phyloP scores from a whole-genome alignment of 1,139 yeast species.

The Debaryomyces coudertii region DNA sequence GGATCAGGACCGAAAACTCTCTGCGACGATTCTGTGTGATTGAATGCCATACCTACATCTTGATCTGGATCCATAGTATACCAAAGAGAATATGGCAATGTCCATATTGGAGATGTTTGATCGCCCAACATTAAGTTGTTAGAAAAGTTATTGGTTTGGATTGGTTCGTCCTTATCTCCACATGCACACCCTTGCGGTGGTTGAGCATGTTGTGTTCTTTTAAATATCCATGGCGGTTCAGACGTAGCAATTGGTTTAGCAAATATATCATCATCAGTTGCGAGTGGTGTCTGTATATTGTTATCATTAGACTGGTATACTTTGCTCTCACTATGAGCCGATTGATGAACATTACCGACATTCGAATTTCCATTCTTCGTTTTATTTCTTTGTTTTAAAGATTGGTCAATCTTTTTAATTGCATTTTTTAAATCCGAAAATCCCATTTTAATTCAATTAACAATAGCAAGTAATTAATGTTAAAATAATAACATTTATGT shows the following conservation, averaged over 20 bases:
- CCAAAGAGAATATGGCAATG: conserved; percentile 52
- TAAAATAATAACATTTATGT: not conserved
- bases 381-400: conserved; percentile 13
- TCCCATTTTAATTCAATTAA: conserved; percentile 25
- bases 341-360: conserved; percentile 8
- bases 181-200: conserved; percentile 35
- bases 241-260: conserved; percentile 28
- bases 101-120: conserved; percentile 52
- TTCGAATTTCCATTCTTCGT: not conserved
- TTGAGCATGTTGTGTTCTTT: conserved; percentile 28
- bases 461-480: not conserved
- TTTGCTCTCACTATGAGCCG: conserved; percentile 5
- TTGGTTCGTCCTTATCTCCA: conserved; percentile 29
- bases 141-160: conserved; percentile 51
- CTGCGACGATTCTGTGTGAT: conserved; percentile 47
- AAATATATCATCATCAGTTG: conserved; percentile 18
- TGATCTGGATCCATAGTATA: conserved; percentile 42
- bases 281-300: not conserved
- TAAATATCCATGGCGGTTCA: conserved; percentile 34
- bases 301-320: not conserved
- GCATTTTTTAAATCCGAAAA: conserved; percentile 32
- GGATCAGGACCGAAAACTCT: conserved; percentile 51
- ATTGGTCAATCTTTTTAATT: conserved; percentile 25
- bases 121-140: conserved; percentile 47
- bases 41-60: conserved; percentile 45